phyloP scores from a whole-genome alignment of 192 early-diverging fungal species.

The Coemansia sp. region DNA sequence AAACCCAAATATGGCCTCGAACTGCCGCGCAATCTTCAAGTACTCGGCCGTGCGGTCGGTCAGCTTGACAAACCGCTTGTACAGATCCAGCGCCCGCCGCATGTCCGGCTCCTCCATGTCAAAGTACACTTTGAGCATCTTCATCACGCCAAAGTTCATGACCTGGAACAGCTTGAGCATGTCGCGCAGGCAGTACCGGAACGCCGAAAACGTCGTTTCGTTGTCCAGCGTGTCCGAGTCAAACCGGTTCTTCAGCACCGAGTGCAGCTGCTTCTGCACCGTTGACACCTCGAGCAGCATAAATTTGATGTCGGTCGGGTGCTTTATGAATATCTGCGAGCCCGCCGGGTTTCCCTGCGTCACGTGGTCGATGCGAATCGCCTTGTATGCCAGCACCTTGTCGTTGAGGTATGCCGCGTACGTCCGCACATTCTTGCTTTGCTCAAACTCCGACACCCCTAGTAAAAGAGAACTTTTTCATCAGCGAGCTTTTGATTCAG shows the following conservation, averaged over 20 bases:
- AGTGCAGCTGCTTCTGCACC: conserved; percentile 51
- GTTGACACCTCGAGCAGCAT: conserved; percentile 51
- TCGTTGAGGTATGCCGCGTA: conserved; percentile 52
- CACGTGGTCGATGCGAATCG: conserved; percentile 49
- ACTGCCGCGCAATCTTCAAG: conserved; percentile 45
- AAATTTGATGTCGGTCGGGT: conserved; percentile 33
- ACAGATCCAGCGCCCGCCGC: conserved; percentile 50
- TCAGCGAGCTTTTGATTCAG: too few relatives aligned
- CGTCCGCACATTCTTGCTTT: conserved; percentile 52
- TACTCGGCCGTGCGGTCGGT: conserved; percentile 52
- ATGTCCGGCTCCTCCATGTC: conserved; percentile 49
- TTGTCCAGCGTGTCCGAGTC: conserved; percentile 51
- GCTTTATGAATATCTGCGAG: conserved; percentile 44
- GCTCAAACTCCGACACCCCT: conserved; percentile 51
- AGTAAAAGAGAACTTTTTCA: too few relatives aligned
- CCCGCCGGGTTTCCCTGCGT: conserved; percentile 35
- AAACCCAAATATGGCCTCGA: conserved; percentile 50
- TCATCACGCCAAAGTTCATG: conserved; percentile 57
- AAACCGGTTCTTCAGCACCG: conserved; percentile 52
- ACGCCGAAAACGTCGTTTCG: conserved; percentile 51
- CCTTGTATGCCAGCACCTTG: conserved; percentile 49
- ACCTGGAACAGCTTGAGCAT: conserved; percentile 56
- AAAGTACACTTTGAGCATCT: conserved; percentile 57
- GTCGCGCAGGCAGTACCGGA: conserved; percentile 51
- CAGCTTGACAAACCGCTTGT: conserved; percentile 54